A percentile compares a stretch with the other conserved stretches of the same genome.
Conservation (phyloP, 192 early-diverging fungal species). For the Chytriomyces hyalinus region DNA sequence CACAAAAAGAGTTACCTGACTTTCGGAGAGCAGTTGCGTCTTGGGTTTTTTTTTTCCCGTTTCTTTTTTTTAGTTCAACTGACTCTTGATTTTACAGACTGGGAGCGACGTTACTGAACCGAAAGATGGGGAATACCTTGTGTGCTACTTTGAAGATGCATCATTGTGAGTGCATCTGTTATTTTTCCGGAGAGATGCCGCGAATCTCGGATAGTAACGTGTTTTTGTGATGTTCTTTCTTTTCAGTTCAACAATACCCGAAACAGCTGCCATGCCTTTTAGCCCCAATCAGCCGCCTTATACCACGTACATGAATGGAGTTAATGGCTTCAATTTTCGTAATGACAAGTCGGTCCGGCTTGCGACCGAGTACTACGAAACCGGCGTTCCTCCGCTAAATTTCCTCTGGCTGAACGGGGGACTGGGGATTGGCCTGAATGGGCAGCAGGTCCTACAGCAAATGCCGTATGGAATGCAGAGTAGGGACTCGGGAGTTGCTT, state of each 20-base stretch:
- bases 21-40: conserved; percentile 50
- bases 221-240: background rate
- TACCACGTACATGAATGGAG: conserved; percentile 52
- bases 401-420: conserved; percentile 52
- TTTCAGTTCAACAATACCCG: conserved; percentile 41
- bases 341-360: conserved; percentile 56
- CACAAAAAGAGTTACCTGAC: conserved; percentile 51
- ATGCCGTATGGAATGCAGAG: background rate
- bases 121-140: conserved; percentile 57
- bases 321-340: conserved; percentile 47
- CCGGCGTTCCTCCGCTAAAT: conserved; percentile 44
- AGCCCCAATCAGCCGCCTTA: conserved; percentile 49
- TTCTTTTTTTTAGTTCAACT: background rate
- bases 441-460: background rate
- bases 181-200: background rate
- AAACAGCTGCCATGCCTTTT: conserved; percentile 46
- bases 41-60: background rate
- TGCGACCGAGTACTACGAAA: conserved; percentile 57
- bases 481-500: background rate
- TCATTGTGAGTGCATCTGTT: conserved; percentile 51
- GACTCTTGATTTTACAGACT: background rate
- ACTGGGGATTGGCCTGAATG: background rate
- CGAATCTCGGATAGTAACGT: no score
- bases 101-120: conserved; percentile 52
- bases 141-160: conserved; percentile 69